These are phyloP conservation scores for Paracoccidioides lutzii DNA, from an alignment of 2,329 filamentous ascomycete species.

Conservation along the genomic window DNA sequence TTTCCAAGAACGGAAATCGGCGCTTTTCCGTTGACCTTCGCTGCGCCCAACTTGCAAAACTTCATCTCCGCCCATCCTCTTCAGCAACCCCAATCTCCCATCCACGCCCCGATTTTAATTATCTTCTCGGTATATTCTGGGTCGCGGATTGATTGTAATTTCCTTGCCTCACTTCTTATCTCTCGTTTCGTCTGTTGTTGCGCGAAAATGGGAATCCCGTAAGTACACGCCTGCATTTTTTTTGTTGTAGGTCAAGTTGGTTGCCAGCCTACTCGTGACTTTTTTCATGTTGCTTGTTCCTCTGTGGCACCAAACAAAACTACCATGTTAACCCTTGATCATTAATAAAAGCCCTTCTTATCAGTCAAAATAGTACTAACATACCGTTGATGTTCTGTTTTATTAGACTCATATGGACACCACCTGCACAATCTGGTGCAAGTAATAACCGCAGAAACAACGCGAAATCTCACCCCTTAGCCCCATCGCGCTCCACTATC, in stretches of 20 bases:
- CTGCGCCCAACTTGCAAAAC: background rate
- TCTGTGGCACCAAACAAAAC: too few relatives aligned
- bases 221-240: constrained; percentile 2
- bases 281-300: constrained; percentile 1
- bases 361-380: background rate
- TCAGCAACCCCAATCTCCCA: background rate
- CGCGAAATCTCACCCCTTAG: constrained; percentile 40
- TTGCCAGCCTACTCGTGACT: constrained; percentile 7
- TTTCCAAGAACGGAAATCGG: too few relatives aligned
- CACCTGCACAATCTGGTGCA: constrained; percentile 23
- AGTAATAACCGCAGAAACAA: constrained; percentile 24
- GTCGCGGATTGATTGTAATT: background rate
- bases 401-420: constrained; percentile 5
- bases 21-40: background rate
- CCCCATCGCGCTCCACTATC: constrained; percentile 44
- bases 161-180: constrained; percentile 3
- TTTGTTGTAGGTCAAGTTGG: constrained; percentile 7
- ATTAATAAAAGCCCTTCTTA: background rate
- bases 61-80: background rate
- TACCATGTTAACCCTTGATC: too few relatives aligned
- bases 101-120: background rate
- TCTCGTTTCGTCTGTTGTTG: constrained; percentile 2
- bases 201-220: constrained; percentile 6
- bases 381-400: background rate
- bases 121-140: background rate